A percentile compares a stretch with the other conserved stretches of the same genome.
Conservation (phyloP, 208 protist species). For the Leishmania mexicana region DNA sequence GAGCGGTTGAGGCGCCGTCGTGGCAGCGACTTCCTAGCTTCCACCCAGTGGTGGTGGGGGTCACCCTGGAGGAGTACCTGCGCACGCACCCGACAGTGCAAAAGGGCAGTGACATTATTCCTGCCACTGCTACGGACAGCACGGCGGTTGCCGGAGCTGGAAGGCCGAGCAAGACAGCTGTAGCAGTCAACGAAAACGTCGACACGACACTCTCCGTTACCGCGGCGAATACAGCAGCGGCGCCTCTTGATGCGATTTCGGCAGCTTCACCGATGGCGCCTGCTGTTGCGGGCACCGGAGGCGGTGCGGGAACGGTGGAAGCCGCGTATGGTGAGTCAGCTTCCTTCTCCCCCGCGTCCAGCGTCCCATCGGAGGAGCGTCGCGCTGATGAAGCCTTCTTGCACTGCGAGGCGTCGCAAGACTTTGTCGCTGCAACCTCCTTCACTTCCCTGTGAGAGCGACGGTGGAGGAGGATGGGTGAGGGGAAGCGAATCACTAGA, state of each 20-base stretch:
- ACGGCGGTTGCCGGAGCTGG: neutral
- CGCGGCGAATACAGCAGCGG: too few species aligned
- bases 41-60: slow-evolving; percentile 19
- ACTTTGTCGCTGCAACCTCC: slow-evolving; percentile 14
- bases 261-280: neutral
- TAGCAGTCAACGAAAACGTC: neutral
- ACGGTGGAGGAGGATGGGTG: neutral
- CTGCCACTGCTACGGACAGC: neutral
- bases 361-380: slow-evolving; percentile 5
- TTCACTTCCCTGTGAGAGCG: slow-evolving; percentile 16
- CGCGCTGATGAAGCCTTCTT: slow-evolving; percentile 21
- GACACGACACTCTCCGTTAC: neutral
- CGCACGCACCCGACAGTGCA: neutral
- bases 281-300: neutral
- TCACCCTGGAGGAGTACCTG: slow-evolving; percentile 21
- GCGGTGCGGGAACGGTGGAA: neutral
- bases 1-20: neutral
- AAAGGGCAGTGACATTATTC: neutral
- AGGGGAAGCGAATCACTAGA: neutral
- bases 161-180: neutral
- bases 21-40: neutral
- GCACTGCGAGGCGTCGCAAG: slow-evolving; percentile 14
- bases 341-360: neutral
- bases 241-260: neutral
- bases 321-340: neutral